Percentiles rank a stretch among this genome's conserved stretches.
phyloP scores from a whole-genome alignment of 139 green algal genomes.

The Penium margaritaceum region DNA sequence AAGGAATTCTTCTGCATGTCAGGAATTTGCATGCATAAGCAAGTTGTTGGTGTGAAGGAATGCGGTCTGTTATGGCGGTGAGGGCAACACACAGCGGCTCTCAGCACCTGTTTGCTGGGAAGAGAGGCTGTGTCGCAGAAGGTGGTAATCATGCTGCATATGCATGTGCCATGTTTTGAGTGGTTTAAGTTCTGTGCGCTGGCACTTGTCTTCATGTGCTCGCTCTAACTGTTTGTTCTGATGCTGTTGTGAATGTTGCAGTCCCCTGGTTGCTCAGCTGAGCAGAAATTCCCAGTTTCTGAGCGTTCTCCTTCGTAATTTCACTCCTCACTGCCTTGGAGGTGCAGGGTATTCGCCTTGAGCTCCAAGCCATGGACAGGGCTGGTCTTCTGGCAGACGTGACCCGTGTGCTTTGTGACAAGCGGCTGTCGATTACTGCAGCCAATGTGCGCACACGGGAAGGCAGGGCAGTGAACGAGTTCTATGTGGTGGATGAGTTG shows the following conservation, averaged over 20 bases:
- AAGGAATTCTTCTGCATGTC: background rate
- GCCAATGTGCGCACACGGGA: conserved; percentile 25
- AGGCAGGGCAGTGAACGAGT: conserved; percentile 31
- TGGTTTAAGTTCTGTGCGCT: background rate
- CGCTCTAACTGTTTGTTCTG: background rate
- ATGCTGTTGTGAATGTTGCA: background rate
- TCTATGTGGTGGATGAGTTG: conserved; percentile 24
- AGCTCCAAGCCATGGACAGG: conserved; percentile 25
- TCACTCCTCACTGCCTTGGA: too few species aligned
- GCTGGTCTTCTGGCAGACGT: conserved; percentile 36
- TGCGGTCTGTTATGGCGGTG: too few species aligned
- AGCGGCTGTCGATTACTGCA: conserved; percentile 21
- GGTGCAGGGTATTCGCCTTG: conserved; percentile 31
- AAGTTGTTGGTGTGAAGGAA: too few species aligned
- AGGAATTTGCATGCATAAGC: background rate
- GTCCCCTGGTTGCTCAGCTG: background rate
- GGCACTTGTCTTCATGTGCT: too few species aligned
- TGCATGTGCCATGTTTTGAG: background rate
- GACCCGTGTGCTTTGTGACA: conserved; percentile 21
- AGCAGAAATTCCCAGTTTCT: background rate
- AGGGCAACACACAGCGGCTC: too few species aligned
- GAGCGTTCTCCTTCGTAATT: too few species aligned
- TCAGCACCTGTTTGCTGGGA: too few species aligned
- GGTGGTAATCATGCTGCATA: too few species aligned
- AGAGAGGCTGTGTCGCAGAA: too few species aligned